These are phyloP conservation scores for Protea cynaroides DNA, from an alignment of 164 flowering plant species.

Conservation along the genomic window DNA sequence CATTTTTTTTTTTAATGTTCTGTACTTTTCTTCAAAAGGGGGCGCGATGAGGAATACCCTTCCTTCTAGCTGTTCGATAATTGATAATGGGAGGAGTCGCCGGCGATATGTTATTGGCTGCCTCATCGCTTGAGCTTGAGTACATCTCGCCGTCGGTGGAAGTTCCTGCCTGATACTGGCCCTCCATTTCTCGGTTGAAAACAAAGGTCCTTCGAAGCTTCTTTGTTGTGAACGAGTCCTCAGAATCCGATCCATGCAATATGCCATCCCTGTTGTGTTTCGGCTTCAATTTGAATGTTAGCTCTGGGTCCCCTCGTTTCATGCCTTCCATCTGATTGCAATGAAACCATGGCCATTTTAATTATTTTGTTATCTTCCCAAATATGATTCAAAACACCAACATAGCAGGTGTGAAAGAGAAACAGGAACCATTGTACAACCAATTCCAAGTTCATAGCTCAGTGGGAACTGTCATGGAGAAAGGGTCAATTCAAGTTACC, in stretches of 20 bases:
- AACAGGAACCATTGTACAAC: background rate
- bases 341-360: background rate
- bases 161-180: constrained; percentile 1
- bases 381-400: background rate
- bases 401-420: background rate
- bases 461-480: no score
- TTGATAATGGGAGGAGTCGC: constrained; percentile 51
- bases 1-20: background rate
- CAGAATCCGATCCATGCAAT: constrained; percentile 33
- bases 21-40: constrained; percentile 26
- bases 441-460: background rate
- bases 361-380: background rate
- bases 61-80: constrained; percentile 44
- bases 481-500: no score
- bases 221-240: constrained; percentile 51
- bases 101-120: constrained; percentile 33
- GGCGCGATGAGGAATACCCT: constrained; percentile 73
- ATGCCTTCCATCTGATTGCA: constrained; percentile 46
- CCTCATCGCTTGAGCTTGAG: constrained; percentile 37
- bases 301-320: constrained; percentile 42
- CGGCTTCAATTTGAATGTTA: constrained; percentile 34
- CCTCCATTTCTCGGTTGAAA: constrained; percentile 32
- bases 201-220: constrained; percentile 26
- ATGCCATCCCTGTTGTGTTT: constrained; percentile 30
- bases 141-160: constrained; percentile 16